Evolutionary conservation across 192 early-diverging fungal genomes (phyloP), one percentile per base, ranked within the genome.

Genomic region (Rhizoclosmatium sp.): DNA sequence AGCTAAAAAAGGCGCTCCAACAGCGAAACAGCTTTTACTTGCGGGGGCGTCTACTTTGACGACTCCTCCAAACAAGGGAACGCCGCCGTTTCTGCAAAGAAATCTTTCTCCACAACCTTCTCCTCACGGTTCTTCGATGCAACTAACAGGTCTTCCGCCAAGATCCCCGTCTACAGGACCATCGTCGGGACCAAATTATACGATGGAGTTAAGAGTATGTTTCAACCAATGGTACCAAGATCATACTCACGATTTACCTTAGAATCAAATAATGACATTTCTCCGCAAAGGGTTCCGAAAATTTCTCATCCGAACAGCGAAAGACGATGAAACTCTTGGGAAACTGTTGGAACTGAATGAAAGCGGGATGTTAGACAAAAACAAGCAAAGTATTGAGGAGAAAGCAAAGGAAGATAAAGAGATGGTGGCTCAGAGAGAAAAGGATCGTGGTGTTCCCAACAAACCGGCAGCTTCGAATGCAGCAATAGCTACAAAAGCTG

Each of bases 271-370:
- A 23, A 76, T 80, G 49, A 76, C 60, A 14, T 88, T 79, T 60
- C 59, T 85, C 10, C 84, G 81, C 45, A 81, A 81, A 69, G 41
- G 59, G 1, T 60, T 88, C 10, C 5, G 75, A 23, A 72, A 60
- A 23, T 85, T 78, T 65, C 68, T 88, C 7, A 68, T 83, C 23
- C 70, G 80, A 1, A 78, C 82, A 21, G 78, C 79, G 21, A 72
- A 77, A 16, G 78, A 83, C 39, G 60, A 59, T 44, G 84, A 88
- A 31, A 49, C 80, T 3, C 16, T 79, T 4, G 19, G 23, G 12
- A 81, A 84, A 51, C 77, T 88, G 39, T 61, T 71, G 60, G 69
- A 68, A 59, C 44, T 84, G 46, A 81, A 64, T 31, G 81, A 84
- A 16, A 78, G 71, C 59, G 87, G 87, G 10, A 47, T 80, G 39